phyloP scores from a whole-genome alignment of 306 rosid genomes.

The Sechiopsis laciniata region DNA sequence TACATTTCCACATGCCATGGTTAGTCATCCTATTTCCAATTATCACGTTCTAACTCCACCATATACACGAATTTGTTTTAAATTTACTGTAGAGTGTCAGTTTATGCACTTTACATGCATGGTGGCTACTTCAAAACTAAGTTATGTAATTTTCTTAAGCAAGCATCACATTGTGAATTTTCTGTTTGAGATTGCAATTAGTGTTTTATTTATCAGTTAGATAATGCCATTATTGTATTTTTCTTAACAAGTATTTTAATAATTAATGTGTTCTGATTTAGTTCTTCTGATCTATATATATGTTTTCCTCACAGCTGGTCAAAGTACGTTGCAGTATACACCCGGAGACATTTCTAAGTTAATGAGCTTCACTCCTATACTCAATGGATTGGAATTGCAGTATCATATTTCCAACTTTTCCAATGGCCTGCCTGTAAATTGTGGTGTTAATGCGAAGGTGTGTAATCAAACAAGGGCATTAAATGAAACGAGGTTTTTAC shows the following conservation, averaged over 20 bases:
- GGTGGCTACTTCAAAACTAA: conserved; percentile 8
- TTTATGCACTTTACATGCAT: background rate
- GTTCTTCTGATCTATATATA: conserved; percentile 14
- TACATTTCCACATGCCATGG: background rate
- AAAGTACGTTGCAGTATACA: conserved; percentile 62
- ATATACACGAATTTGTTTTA: background rate
- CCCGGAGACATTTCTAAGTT: conserved; percentile 66
- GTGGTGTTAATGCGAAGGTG: conserved; percentile 45
- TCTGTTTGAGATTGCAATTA: background rate
- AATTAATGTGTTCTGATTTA: background rate
- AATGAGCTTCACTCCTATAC: conserved; percentile 49
- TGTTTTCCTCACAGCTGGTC: conserved; percentile 44
- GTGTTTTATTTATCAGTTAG: background rate
- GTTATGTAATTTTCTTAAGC: conserved; percentile 10
- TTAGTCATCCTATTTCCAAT: conserved; percentile 12
- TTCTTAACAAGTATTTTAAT: background rate
- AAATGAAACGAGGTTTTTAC: background rate
- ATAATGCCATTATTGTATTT: conserved; percentile 10
- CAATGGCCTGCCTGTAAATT: conserved; percentile 36
- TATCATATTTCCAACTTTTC: conserved; percentile 39
- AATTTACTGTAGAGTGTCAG: background rate
- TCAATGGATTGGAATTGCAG: conserved; percentile 48
- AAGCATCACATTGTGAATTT: background rate
- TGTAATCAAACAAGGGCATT: background rate
- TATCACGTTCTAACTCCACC: background rate